Evolutionary conservation across 805 yeast genomes (phyloP).

Genomic region (Candida railenensis): DNA sequence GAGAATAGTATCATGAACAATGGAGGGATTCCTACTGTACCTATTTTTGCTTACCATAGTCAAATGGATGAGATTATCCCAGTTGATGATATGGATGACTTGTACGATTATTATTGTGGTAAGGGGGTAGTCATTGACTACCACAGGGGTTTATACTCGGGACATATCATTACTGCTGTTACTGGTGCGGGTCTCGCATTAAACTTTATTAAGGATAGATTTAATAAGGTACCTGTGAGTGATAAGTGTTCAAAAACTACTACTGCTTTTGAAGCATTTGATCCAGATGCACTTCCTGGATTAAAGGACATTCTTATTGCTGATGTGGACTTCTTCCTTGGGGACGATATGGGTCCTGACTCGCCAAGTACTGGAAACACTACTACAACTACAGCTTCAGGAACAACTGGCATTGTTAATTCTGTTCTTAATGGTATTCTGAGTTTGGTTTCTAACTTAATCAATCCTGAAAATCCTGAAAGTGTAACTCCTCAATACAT

Average conservation of each 20-base stretch:
- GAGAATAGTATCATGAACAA: slow-evolving; percentile 1
- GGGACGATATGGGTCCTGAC: background rate
- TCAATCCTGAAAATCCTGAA: background rate
- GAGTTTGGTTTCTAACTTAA: background rate
- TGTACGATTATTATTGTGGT: slow-evolving; percentile 21
- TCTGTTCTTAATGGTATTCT: background rate
- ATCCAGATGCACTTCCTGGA: background rate
- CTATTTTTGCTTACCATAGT: slow-evolving; percentile 19
- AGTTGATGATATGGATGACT: slow-evolving; percentile 8
- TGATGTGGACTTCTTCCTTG: background rate
- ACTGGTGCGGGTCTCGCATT: slow-evolving; percentile 18
- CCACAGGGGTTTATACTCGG: slow-evolving; percentile 14
- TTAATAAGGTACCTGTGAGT: slow-evolving; percentile 9
- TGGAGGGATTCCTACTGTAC: slow-evolving; percentile 16
- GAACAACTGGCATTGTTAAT: background rate
- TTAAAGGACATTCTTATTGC: background rate
- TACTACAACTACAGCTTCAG: background rate
- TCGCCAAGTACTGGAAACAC: background rate
- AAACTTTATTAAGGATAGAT: slow-evolving; percentile 16
- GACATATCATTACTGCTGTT: slow-evolving; percentile 16
- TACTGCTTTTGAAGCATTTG: background rate
- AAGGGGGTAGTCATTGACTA: slow-evolving; percentile 24
- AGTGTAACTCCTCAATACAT: background rate
- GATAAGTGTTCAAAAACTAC: background rate
- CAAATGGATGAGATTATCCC: slow-evolving; percentile 18